phyloP scores from a whole-genome alignment of 2,329 filamentous ascomycete species.

The Pseudogymnoascus sp. region DNA sequence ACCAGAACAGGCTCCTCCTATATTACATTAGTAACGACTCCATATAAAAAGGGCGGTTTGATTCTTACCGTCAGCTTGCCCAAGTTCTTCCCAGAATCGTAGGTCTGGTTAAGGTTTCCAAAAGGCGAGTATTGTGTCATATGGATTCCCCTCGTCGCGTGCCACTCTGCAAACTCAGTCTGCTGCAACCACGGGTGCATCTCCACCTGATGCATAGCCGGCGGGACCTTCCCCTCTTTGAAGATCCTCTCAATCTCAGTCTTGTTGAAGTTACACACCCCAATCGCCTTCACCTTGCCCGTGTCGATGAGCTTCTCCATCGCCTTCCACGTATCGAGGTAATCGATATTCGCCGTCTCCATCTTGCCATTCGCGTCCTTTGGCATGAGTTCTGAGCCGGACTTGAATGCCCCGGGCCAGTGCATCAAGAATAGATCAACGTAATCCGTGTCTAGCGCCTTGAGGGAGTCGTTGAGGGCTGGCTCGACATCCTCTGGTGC shows the following conservation, averaged over 20 bases:
- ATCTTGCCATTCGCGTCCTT: constrained; percentile 22
- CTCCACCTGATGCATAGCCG: constrained; percentile 51
- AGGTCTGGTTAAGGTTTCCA: constrained; percentile 56
- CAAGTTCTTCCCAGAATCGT: constrained; percentile 49
- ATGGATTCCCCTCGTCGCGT: constrained; percentile 35
- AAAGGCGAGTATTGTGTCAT: constrained; percentile 41
- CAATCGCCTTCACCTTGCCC: constrained; percentile 48
- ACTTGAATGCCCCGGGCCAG: constrained; percentile 30
- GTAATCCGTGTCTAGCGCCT: constrained; percentile 32
- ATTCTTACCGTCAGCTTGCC: constrained; percentile 27
- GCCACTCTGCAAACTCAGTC: constrained; percentile 39
- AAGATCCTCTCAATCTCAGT: constrained; percentile 33
- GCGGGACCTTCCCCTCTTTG: constrained; percentile 38
- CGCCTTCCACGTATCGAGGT: constrained; percentile 46
- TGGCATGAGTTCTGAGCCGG: constrained; percentile 20
- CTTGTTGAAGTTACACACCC: constrained; percentile 52
- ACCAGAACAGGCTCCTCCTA: constrained; percentile 46
- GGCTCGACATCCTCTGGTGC: constrained; percentile 28
- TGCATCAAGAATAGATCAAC: constrained; percentile 34
- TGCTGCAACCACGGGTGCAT: constrained; percentile 45
- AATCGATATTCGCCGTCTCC: constrained; percentile 26
- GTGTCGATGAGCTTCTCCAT: constrained; percentile 47
- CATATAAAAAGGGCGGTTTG: not conserved
- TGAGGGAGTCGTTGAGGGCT: constrained; percentile 29
- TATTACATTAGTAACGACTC: not conserved